Base-by-base conservation (phyloP, 225 moss, liverwort and hornwort genomes). In the Pleurozium schreberi region DNA sequence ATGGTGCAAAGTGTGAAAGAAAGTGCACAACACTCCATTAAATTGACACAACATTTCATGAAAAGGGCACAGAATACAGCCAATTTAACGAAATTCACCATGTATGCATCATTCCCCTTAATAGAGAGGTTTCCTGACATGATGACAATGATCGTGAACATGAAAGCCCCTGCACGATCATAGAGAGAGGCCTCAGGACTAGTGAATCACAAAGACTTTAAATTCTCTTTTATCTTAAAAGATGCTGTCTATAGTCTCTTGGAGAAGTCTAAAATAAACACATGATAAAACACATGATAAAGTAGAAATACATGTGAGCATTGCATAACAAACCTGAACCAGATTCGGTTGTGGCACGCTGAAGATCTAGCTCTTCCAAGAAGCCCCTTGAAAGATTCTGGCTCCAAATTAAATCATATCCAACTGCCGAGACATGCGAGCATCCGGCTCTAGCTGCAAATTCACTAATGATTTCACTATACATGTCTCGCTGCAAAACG, bases 361-460 rank as follows among this genome's bases (percentile, higher is more conserved):
- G 64, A 96, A 93, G 50, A 94, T 65, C 36, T 2, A 18, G 80
- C 87, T 96, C 96, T 21, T 55, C 91, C 76, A 96, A 88, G 76
- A 95, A 96, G 30, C 70, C 76, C 87, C 90, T 85, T 22, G 89
- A 87, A 85, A 97, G 88, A 27, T 92, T 93, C 50, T 91, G 82
- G 75, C 96, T 97, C 95, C 95, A 95, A 90, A n/a, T n/a, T n/a
- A n/a, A n/a, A 95, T 95, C 71, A 95, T 97, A 71, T 88, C 94
- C 27, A 96, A 88, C 95, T 96, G 91, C 84, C 57, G 57, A 90
- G 43, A 83, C 40, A 85, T 75, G 50, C 58, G n/a, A 89, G 61
- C 70, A 71, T 91, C 63, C 87, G 22, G 12, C 76, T 81, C 76
- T 34, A 63, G 20, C 47, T 66, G 62, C 43, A 83, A 82, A 78